Percentiles rank a stretch among this genome's conserved stretches.
Conservation (phyloP, 768 basidiomycete genomes). For the Asterophora parasitica region DNA sequence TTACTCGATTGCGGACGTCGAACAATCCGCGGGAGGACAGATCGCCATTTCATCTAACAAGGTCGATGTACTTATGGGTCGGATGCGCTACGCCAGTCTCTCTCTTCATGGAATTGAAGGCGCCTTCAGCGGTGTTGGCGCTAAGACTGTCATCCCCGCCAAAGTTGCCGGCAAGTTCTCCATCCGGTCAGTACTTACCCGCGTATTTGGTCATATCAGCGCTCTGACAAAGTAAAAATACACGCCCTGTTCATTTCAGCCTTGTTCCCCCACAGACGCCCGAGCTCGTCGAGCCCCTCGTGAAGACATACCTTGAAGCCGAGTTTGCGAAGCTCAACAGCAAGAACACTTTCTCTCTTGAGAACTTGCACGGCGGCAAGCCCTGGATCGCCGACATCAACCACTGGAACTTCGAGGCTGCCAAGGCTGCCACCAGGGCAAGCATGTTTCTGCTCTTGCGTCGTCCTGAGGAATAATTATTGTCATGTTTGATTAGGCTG, state of each 20-base stretch:
- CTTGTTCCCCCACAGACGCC: constrained; percentile 88
- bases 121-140: constrained; percentile 79
- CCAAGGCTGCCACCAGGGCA: constrained; percentile 78
- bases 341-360: constrained; percentile 76
- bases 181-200: constrained; percentile 55
- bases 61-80: constrained; percentile 79
- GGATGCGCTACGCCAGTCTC: constrained; percentile 87
- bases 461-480: neutral
- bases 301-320: constrained; percentile 59
- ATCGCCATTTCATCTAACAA: constrained; percentile 78
- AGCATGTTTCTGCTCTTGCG: constrained; percentile 10
- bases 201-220: neutral
- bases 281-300: constrained; percentile 65
- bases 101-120: constrained; percentile 96
- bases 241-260: constrained; percentile 25
- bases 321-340: constrained; percentile 84
- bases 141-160: constrained; percentile 93
- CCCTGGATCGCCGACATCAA: constrained; percentile 84
- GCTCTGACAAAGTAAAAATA: neutral
- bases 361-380: constrained; percentile 75
- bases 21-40: constrained; percentile 67
- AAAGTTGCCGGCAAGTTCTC: constrained; percentile 90
- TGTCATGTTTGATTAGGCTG: constrained; percentile 25
- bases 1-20: constrained; percentile 68
- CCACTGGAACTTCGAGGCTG: constrained; percentile 94